phyloP scores from a whole-genome alignment of 2,329 filamentous ascomycete genomes.

The Colletotrichum higginsianum region DNA sequence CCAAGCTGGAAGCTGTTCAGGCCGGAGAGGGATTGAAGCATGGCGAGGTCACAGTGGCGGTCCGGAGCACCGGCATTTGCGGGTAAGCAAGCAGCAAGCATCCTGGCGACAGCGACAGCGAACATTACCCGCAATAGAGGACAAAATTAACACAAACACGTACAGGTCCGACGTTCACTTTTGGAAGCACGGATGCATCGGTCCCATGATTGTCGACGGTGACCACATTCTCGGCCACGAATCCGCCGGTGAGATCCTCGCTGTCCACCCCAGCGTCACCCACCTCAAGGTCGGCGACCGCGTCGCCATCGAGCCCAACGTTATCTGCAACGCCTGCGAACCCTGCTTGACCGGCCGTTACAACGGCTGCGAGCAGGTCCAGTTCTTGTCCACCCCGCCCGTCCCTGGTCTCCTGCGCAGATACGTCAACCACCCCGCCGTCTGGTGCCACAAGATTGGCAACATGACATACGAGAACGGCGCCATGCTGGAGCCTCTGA shows the following conservation, averaged over 20 bases:
- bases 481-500: conserved; percentile 90
- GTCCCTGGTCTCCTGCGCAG: conserved; percentile 88
- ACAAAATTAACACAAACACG: conserved; percentile 38
- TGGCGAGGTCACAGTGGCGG: conserved; percentile 88
- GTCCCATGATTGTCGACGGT: conserved; percentile 91
- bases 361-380: conserved; percentile 91
- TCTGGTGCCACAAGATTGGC: conserved; percentile 97
- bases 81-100: conserved; percentile 77
- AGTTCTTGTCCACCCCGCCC: conserved; percentile 92
- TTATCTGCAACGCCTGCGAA: conserved; percentile 92
- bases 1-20: conserved; percentile 81
- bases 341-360: conserved; percentile 93
- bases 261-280: conserved; percentile 85
- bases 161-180: conserved; percentile 93
- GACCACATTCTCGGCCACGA: conserved; percentile 97
- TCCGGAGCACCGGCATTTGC: conserved; percentile 97
- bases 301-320: conserved; percentile 93
- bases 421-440: conserved; percentile 94
- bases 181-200: conserved; percentile 96
- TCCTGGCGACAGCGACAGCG: background rate
- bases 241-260: conserved; percentile 87
- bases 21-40: conserved; percentile 78
- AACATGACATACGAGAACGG: conserved; percentile 94
- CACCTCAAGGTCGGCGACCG: conserved; percentile 87
- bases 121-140: background rate